Evolutionary conservation across 2,329 filamentous ascomycete genomes (phyloP), one percentile per base, ranked within the genome.

Genomic region (Hirsutella minnesotensis): DNA sequence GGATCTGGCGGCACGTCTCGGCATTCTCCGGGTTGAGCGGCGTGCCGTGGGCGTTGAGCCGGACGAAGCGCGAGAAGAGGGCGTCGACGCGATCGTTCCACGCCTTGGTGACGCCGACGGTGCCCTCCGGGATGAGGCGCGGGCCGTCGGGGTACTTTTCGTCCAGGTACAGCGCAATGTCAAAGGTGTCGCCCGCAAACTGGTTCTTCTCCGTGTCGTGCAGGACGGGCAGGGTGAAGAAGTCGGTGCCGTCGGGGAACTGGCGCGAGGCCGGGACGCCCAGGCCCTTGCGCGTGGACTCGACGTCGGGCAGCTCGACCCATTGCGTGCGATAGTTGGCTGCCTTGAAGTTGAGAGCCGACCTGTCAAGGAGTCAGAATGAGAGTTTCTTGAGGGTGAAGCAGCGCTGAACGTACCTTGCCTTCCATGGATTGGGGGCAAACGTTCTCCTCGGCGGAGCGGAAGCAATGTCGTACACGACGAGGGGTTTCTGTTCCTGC

Each of bases 91-190:
- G 61, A 12, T 52, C 49, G 47, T 81, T 81, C 57, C 79, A 80
- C 8, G 3, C 44, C 47, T 56, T 66, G 38, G 46, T 46, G 44
- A 61, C 73, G 41, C 69, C 65, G 15, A 74, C 59, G 7, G 38
- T 59, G 54, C 57, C 55, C 3, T 56, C 39, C 0, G 69, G 69
- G 49, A 81, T 74, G 2, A 81, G 62, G 38, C 66, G 55, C 1
- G 67, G 65, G 1, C 53, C 60, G 24, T 56, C 44, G 0, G 75
- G 73, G 43, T 73, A 78, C 0, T 55, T 64, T 1, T 66, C 58
- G 20, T 81, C 68, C 2, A 83, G 64, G 50, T 80, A 73, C 21
- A 70, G 57, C 7, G 79, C 79, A 46, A 83, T 83, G 41, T 82
- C 79, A 52, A 81, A 79, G 3, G 77, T 76, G 58, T 83, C 79